Percentiles rank a stretch among this genome's conserved stretches.
Evolutionary conservation across 148 eudicot species (phyloP).

Genomic region (Mesembryanthemum crystallinum): DNA sequence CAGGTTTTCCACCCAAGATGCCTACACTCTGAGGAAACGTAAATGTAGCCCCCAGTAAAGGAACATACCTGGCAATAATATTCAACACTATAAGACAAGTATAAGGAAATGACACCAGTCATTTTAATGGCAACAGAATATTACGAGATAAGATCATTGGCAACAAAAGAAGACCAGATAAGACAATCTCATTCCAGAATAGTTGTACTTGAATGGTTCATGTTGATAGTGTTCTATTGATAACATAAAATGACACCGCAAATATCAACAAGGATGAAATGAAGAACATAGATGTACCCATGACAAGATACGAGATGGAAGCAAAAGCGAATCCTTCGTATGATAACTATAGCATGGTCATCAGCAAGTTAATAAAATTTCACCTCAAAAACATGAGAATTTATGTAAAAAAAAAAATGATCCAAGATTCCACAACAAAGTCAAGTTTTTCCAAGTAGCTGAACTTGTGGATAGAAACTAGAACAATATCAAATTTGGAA

Average conservation of each 20-base stretch:
- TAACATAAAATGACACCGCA: background rate
- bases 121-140: background rate
- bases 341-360: background rate
- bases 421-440: background rate
- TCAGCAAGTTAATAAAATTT: background rate
- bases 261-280: background rate
- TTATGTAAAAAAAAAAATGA: background rate
- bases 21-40: slow-evolving; percentile 98
- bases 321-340: background rate
- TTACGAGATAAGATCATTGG: background rate
- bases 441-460: background rate
- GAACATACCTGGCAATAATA: slow-evolving; percentile 63
- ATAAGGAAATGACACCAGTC: background rate
- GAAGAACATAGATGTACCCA: background rate
- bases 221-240: background rate
- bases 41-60: slow-evolving; percentile 72
- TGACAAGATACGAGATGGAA: too few relatives aligned
- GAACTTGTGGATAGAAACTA: background rate
- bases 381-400: background rate
- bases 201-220: background rate
- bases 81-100: slow-evolving; percentile 3
- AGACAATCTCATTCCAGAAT: background rate
- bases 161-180: background rate
- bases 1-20: slow-evolving; percentile 89
- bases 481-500: background rate